Conservation (phyloP, 1,284 basidiomycete genomes). For the Cryptococcus sp. region DNA sequence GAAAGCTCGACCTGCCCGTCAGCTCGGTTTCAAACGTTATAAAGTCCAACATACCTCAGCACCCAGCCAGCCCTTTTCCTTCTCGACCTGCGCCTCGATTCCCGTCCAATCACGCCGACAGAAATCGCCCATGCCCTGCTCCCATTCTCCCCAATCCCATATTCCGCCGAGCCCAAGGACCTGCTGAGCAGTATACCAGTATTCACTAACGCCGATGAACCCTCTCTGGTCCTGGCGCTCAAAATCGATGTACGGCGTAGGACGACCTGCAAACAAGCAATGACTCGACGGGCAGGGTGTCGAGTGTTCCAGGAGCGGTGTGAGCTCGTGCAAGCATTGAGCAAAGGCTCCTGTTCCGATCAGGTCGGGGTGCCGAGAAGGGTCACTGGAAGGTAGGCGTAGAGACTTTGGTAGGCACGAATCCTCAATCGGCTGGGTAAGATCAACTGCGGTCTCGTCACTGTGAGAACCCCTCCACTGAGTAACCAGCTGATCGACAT, state of each 20-base stretch:
- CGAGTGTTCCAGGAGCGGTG: conserved; percentile 78
- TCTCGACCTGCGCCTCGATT: conserved; percentile 66
- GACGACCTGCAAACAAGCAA: conserved; percentile 96
- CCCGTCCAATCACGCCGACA: conserved; percentile 75
- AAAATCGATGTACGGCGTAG: conserved; percentile 81
- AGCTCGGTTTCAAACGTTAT: background rate
- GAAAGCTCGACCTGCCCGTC: conserved; percentile 62
- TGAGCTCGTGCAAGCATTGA: conserved; percentile 68
- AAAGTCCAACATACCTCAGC: conserved; percentile 47
- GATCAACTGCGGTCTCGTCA: conserved; percentile 23
- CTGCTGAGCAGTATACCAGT: conserved; percentile 94
- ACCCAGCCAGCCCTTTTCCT: conserved; percentile 63
- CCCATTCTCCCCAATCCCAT: conserved; percentile 94
- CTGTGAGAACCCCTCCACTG: conserved; percentile 51
- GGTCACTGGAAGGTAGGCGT: conserved; percentile 50
- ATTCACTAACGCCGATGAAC: conserved; percentile 97
- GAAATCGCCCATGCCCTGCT: conserved; percentile 82
- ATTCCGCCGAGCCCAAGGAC: conserved; percentile 90
- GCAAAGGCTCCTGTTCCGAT: conserved; percentile 90
- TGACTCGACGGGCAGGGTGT: conserved; percentile 76
- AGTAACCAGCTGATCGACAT: conserved; percentile 65
- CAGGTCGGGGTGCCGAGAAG: conserved; percentile 59
- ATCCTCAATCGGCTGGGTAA: conserved; percentile 58
- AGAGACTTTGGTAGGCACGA: conserved; percentile 86
- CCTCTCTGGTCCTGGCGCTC: conserved; percentile 63